phyloP scores from a whole-genome alignment of 192 early-diverging fungal genomes.

The Backusella liffmaniae region DNA sequence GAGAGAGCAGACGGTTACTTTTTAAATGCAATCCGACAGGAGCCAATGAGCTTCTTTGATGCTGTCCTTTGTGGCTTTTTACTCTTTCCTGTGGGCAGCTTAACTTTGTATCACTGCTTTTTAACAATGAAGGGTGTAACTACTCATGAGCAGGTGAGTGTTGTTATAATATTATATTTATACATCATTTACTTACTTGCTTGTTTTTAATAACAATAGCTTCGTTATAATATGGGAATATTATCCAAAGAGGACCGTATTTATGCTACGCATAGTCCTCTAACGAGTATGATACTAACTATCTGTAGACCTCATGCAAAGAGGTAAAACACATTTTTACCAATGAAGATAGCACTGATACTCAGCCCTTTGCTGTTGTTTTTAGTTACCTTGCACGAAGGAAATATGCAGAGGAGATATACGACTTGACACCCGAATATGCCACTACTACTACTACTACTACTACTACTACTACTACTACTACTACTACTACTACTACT shows the following conservation, averaged over 20 bases:
- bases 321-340: constrained; percentile 33
- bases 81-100: constrained; percentile 60
- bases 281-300: constrained; percentile 50
- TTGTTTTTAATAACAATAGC: neutral
- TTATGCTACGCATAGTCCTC: constrained; percentile 48
- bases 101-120: constrained; percentile 73
- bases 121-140: constrained; percentile 72
- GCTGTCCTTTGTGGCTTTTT: constrained; percentile 60
- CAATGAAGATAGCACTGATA: neutral
- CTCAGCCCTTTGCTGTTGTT: neutral
- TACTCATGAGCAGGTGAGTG: constrained; percentile 78
- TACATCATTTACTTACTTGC: no score
- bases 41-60: constrained; percentile 49
- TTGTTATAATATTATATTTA: neutral
- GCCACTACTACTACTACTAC: neutral
- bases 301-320: constrained; percentile 53
- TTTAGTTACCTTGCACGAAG: constrained; percentile 15
- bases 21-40: neutral
- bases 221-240: constrained; percentile 26
- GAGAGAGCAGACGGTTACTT: neutral
- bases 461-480: neutral
- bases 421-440: neutral
- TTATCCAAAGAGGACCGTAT: constrained; percentile 36
- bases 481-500: neutral
- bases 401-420: constrained; percentile 13